Conservation (phyloP, 805 yeast species). For the Wickerhamiella australiensis region DNA sequence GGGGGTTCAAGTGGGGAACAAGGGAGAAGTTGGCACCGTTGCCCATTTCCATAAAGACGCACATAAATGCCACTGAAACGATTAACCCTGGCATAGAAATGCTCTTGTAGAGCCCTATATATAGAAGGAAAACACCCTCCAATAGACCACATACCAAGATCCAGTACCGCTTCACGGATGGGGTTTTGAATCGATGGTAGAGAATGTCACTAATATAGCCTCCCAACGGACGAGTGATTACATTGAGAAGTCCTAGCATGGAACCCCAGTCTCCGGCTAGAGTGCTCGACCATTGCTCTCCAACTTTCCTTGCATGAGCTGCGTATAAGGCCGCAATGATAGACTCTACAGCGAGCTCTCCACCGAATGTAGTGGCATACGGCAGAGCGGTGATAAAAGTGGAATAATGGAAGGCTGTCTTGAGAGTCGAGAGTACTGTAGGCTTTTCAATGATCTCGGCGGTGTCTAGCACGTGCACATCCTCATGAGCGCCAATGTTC, state of each 20-base stretch:
- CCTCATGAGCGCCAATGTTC: background rate
- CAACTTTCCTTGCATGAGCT: slow-evolving; percentile 13
- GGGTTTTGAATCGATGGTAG: slow-evolving; percentile 25
- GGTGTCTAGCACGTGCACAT: slow-evolving; percentile 12
- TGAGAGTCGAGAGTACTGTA: slow-evolving; percentile 4
- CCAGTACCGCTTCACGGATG: slow-evolving; percentile 29
- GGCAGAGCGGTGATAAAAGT: slow-evolving; percentile 15
- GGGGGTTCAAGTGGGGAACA: slow-evolving; percentile 30
- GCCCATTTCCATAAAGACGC: slow-evolving; percentile 31
- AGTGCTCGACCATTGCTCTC: slow-evolving; percentile 12
- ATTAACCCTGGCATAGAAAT: slow-evolving; percentile 26
- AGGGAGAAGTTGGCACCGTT: slow-evolving; percentile 32
- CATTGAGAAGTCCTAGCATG: slow-evolving; percentile 17
- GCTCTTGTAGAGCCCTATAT: slow-evolving; percentile 28
- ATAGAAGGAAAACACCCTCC: slow-evolving; percentile 29
- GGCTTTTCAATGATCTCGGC: slow-evolving; percentile 13
- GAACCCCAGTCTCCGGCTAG: slow-evolving; percentile 18
- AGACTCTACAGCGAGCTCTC: slow-evolving; percentile 18
- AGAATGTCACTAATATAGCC: slow-evolving; percentile 23
- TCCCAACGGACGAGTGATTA: slow-evolving; percentile 16
- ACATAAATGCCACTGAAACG: slow-evolving; percentile 27
- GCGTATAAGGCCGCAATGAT: slow-evolving; percentile 14
- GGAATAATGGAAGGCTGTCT: slow-evolving; percentile 12
- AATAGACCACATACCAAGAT: slow-evolving; percentile 25
- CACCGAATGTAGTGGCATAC: slow-evolving; percentile 17